Conservation (phyloP, 345 rosid genomes). For the Gossypium herbaceum region DNA sequence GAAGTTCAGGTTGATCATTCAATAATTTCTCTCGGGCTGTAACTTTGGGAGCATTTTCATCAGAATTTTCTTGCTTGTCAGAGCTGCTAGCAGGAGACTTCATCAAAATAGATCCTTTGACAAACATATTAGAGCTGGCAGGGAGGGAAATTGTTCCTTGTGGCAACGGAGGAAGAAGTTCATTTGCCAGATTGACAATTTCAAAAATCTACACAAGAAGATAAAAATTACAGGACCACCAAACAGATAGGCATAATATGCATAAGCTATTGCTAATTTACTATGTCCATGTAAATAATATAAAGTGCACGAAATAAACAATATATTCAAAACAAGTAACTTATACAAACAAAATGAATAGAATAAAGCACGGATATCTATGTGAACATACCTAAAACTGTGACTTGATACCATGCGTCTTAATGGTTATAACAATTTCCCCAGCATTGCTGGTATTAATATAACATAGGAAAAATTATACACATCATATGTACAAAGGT, state of each 20-base stretch:
- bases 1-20: constrained; percentile 85
- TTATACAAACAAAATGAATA: background rate
- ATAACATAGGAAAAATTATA: background rate
- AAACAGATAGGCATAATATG: background rate
- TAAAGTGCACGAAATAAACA: background rate
- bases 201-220: constrained; percentile 67
- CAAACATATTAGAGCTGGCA: constrained; percentile 55
- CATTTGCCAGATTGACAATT: constrained; percentile 97
- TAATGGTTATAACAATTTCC: background rate
- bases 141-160: constrained; percentile 92
- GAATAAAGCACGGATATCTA: background rate
- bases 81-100: constrained; percentile 65
- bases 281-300: background rate
- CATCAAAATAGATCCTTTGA: constrained; percentile 66
- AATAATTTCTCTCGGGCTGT: constrained; percentile 84
- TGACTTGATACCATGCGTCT: background rate
- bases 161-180: constrained; percentile 96
- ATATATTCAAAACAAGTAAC: background rate
- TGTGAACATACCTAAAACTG: background rate
- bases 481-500: background rate
- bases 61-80: constrained; percentile 60
- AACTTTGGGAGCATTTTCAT: constrained; percentile 47
- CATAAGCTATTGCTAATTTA: constrained; percentile 1
- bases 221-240: background rate
- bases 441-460: background rate